phyloP scores from a whole-genome alignment of 1,139 yeast genomes.

The Scheffersomyces illinoinensis region DNA sequence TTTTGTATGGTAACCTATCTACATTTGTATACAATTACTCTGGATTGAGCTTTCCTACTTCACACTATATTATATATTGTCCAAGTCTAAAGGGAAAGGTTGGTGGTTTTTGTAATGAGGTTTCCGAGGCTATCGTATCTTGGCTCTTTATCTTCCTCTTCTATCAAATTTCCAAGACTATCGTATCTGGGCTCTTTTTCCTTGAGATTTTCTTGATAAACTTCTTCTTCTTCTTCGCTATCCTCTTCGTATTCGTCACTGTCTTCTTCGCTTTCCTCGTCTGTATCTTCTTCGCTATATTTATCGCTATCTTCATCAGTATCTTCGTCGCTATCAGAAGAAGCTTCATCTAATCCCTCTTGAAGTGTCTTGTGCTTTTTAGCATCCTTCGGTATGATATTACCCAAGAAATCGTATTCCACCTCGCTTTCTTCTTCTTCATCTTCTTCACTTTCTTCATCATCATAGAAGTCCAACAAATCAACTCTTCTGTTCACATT shows the following conservation, averaged over 20 bases:
- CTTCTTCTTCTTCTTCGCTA: background rate
- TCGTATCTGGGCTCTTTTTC: background rate
- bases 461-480: slow-evolving; percentile 1
- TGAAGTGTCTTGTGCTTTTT: background rate
- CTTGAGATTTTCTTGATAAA: background rate
- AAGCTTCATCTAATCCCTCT: background rate
- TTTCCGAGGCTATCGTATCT: slow-evolving; percentile 5
- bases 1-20: background rate
- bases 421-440: slow-evolving; percentile 5
- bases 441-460: slow-evolving; percentile 8
- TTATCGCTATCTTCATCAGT: background rate
- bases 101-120: background rate
- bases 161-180: background rate
- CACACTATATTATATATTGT: background rate
- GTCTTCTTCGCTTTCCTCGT: slow-evolving; percentile 1
- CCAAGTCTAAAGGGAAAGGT: background rate
- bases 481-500: slow-evolving; percentile 56
- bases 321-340: background rate
- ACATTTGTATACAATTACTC: background rate
- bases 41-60: background rate
- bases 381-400: slow-evolving; percentile 6
- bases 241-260: background rate
- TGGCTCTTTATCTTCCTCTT: slow-evolving; percentile 2
- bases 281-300: background rate
- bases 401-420: slow-evolving; percentile 14